A percentile compares a stretch with the other conserved stretches of the same genome.
Evolutionary conservation across 768 basidiomycete genomes (phyloP).

Genomic region (Imleria badia): DNA sequence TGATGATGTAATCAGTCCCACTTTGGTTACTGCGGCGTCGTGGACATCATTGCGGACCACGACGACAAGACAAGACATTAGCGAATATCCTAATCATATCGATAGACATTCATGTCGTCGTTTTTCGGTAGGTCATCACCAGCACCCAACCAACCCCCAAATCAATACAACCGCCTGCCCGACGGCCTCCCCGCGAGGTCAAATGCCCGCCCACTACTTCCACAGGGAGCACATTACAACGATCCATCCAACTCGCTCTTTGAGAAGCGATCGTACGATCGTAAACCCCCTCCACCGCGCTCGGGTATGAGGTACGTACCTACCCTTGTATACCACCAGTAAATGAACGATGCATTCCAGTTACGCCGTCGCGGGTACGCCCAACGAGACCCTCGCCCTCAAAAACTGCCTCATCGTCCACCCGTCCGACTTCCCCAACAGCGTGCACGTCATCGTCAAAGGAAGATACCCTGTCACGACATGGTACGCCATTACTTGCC

Average conservation of each 20-base stretch:
- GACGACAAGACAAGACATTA: constrained; percentile 2
- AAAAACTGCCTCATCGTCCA: constrained; percentile 81
- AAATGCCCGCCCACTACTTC: constrained; percentile 35
- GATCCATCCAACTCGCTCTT: constrained; percentile 50
- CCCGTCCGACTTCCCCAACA: constrained; percentile 69
- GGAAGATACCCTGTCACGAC: constrained; percentile 69
- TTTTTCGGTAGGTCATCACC: constrained; percentile 47
- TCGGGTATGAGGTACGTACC: constrained; percentile 26
- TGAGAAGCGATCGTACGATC: constrained; percentile 48
- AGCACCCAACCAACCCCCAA: constrained; percentile 32
- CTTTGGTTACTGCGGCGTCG: neutral
- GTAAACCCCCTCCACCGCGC: constrained; percentile 39
- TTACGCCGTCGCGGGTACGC: constrained; percentile 58
- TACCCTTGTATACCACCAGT: neutral
- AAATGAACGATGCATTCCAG: constrained; percentile 28
- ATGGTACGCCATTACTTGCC: constrained; percentile 47
- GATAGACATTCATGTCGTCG: constrained; percentile 21
- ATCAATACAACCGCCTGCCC: constrained; percentile 45
- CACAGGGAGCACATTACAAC: constrained; percentile 48
- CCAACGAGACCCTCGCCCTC: constrained; percentile 68
- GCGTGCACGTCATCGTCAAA: constrained; percentile 77
- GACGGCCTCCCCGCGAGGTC: constrained; percentile 38
- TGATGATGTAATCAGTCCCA: constrained; percentile 16
- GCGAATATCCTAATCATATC: neutral
- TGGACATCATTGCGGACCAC: neutral